Evolutionary conservation across 768 basidiomycete species (phyloP).

Genomic region (Phaffia tasmanica): DNA sequence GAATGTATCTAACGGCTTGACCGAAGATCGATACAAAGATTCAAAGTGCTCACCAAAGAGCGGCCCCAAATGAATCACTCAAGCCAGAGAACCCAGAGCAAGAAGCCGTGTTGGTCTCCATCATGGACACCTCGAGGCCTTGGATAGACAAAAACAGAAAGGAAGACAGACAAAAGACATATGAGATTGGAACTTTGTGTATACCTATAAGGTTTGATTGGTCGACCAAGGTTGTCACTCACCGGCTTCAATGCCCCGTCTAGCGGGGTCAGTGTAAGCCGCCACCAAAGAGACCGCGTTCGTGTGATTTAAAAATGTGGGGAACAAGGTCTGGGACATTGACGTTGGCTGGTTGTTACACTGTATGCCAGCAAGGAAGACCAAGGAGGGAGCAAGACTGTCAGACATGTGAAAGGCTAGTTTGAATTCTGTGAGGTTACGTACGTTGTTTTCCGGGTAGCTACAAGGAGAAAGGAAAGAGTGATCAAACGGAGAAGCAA

Average conservation of each 20-base stretch:
- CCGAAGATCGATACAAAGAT: not conserved
- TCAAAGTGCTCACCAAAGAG: constrained; percentile 47
- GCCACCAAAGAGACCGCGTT: constrained; percentile 45
- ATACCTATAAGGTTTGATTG: no score
- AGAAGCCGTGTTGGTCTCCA: constrained; percentile 54
- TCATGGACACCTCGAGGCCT: constrained; percentile 49
- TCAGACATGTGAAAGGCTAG: no score
- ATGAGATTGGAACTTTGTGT: no score
- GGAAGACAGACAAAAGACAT: no score
- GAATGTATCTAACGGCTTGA: not conserved
- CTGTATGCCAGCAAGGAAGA: constrained; percentile 34
- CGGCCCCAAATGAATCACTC: constrained; percentile 52
- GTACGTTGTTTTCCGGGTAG: constrained; percentile 36
- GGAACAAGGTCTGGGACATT: constrained; percentile 41
- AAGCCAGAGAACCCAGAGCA: constrained; percentile 48
- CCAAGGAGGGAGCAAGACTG: constrained; percentile 15
- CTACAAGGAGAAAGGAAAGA: constrained; percentile 13
- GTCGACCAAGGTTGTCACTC: no score
- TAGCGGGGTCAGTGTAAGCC: constrained; percentile 45
- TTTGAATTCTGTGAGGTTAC: no score
- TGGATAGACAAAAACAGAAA: constrained; percentile 31
- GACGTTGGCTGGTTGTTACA: constrained; percentile 3
- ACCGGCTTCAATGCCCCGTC: not conserved
- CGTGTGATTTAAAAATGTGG: constrained; percentile 52
- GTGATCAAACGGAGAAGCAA: not conserved